phyloP scores from a whole-genome alignment of 164 flowering plant species.

The Magnolia sinica region DNA sequence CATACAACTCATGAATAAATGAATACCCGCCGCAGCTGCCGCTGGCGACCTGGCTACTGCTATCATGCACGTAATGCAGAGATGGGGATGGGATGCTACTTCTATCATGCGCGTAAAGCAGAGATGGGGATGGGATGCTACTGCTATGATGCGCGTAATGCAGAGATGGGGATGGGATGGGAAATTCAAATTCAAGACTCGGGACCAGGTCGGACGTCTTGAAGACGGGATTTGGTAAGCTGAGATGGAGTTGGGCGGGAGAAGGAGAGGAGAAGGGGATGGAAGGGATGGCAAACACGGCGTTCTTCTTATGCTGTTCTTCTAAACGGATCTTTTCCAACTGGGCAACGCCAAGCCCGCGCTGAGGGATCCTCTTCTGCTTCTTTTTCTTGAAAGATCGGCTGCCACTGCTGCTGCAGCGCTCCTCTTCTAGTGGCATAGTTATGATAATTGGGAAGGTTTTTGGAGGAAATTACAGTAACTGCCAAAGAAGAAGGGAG shows the following conservation, averaged over 20 bases:
- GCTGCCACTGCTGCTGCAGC: not conserved
- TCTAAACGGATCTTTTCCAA: constrained; percentile 68
- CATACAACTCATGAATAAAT: constrained; percentile 23
- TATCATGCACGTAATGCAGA: not conserved
- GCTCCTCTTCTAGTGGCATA: constrained; percentile 4
- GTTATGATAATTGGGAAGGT: not conserved
- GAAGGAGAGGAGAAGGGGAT: not conserved
- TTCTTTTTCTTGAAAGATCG: constrained; percentile 41
- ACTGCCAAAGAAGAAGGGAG: constrained; percentile 2
- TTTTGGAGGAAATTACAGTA: constrained; percentile 17
- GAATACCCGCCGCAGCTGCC: constrained; percentile 26
- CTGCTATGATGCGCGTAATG: not conserved
- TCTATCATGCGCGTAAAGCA: not conserved
- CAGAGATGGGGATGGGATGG: not conserved
- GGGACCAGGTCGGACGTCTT: constrained; percentile 18
- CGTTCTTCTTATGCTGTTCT: constrained; percentile 49
- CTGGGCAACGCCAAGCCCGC: constrained; percentile 89
- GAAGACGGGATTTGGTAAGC: constrained; percentile 18
- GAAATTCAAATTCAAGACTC: constrained; percentile 18
- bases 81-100: not conserved
- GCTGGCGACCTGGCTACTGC: not conserved
- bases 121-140: not conserved
- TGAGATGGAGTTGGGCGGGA: constrained; percentile 20
- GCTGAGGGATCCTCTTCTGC: constrained; percentile 68
- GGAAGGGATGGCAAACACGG: constrained; percentile 7